Percentiles rank a stretch among this genome's conserved stretches.
Conservation (phyloP, 768 basidiomycete species). For the Macrocybe gigantea region DNA sequence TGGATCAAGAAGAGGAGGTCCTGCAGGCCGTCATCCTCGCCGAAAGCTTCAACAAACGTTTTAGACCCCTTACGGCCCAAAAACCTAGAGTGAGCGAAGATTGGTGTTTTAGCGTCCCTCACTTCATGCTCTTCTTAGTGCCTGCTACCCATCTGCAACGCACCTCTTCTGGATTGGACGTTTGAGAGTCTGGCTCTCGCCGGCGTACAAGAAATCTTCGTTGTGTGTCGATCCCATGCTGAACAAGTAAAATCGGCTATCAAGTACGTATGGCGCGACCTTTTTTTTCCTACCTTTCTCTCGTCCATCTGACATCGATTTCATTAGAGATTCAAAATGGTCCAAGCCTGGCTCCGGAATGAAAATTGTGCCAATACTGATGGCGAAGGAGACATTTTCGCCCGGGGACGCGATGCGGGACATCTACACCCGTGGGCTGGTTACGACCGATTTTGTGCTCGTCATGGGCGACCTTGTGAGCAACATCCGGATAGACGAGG, state of each 20-base stretch:
- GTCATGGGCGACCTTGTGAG: conserved; percentile 91
- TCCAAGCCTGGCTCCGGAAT: conserved; percentile 72
- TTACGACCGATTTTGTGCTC: conserved; percentile 87
- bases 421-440: conserved; percentile 86
- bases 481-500: conserved; percentile 86
- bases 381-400: conserved; percentile 81
- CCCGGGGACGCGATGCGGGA: conserved; percentile 92
- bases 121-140: conserved; percentile 44
- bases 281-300: conserved; percentile 6
- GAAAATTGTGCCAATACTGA: conserved; percentile 81
- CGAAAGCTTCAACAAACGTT: conserved; percentile 93
- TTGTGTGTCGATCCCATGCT: conserved; percentile 89
- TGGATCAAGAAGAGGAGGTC: conserved; percentile 74
- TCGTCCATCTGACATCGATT: too few species aligned
- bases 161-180: conserved; percentile 92
- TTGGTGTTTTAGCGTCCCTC: conserved; percentile 3
- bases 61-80: conserved; percentile 82
- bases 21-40: conserved; percentile 94
- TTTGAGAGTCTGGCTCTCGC: conserved; percentile 93
- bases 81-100: conserved; percentile 70
- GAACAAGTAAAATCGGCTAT: conserved; percentile 82
- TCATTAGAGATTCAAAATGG: conserved; percentile 74
- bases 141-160: conserved; percentile 90
- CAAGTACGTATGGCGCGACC: conserved; percentile 43
- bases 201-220: conserved; percentile 93